A percentile compares a stretch with the other conserved stretches of the same genome.
Conservation (phyloP, 768 basidiomycete species). For the Hericium coralloides region DNA sequence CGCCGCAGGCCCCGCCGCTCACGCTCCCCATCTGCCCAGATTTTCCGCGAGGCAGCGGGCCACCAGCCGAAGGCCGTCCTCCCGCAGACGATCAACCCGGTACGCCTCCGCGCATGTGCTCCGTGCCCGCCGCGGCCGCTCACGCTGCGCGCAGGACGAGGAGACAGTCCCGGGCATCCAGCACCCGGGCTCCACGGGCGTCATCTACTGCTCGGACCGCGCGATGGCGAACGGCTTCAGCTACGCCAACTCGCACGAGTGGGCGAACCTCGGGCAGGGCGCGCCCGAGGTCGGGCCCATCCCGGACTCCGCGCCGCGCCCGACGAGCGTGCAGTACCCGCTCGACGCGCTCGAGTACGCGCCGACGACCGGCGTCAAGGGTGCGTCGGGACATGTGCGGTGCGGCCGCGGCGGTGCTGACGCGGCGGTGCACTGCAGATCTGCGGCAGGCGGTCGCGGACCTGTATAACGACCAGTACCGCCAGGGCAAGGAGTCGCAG, state of each 20-base stretch:
- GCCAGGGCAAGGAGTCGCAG: conserved; percentile 69
- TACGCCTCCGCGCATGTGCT: conserved; percentile 21
- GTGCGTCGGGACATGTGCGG: conserved; percentile 24
- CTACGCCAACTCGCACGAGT: conserved; percentile 67
- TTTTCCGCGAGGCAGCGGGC: conserved; percentile 65
- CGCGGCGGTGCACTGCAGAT: conserved; percentile 33
- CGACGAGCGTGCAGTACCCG: conserved; percentile 54
- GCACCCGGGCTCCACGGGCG: conserved; percentile 57
- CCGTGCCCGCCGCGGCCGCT: neutral
- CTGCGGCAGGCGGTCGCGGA: conserved; percentile 87
- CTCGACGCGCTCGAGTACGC: conserved; percentile 81
- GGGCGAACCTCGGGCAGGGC: conserved; percentile 89
- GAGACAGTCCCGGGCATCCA: conserved; percentile 86
- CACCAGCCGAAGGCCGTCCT: conserved; percentile 50
- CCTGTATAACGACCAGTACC: conserved; percentile 83
- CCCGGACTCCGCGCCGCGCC: conserved; percentile 63
- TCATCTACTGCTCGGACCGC: conserved; percentile 86
- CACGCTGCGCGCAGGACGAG: conserved; percentile 44
- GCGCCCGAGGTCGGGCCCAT: conserved; percentile 85
- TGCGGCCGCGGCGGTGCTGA: neutral
- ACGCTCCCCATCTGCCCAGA: conserved; percentile 30
- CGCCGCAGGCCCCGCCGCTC: neutral
- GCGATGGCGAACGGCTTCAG: conserved; percentile 94
- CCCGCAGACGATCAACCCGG: conserved; percentile 67
- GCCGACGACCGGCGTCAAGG: conserved; percentile 87